Base-by-base conservation (phyloP, 139 green algal species). In the Chlamydomonas urium region DNA sequence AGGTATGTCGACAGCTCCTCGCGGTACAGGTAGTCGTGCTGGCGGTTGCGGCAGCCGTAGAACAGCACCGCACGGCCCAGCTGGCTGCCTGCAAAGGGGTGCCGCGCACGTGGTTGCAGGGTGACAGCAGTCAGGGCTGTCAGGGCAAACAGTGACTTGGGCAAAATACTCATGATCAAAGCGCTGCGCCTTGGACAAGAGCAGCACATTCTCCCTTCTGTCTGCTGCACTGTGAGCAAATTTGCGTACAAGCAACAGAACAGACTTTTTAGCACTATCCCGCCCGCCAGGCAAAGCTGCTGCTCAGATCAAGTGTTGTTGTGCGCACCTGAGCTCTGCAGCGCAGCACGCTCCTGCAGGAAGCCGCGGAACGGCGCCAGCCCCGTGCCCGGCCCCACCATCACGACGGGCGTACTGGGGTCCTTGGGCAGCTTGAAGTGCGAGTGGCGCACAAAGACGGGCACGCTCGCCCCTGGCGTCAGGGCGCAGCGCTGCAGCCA, bases 361-460 rank as follows among this genome's bases (percentile, higher is more conserved):
- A 99, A 99, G 26, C 92, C 95, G 4, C 95, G 77, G 86, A 99
- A 99, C 32, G 95, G 95, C 0, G 95, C 95, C 29, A 98, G 81
- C 1, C 95, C 95, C 0, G 95, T 99, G 75, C 95, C 95, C 0
- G 95, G 95, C 2, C 95, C 95, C 4, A 99, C 81, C 95, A 99
- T 98, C 26, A 99, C 75, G 26, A 99, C 61, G 0, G 95, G 94
- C 45, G 72, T 70, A 2, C 26, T 26, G 1, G 79, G 63, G 70
- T 93, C 74, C 19, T 57, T 4, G 0, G 95, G 95, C 69, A 98
- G 86, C 73, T 87, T 88, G 85, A 99, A 99, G 53, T 83, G 82
- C 34, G 88, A 96, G 50, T 65, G 80, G 47, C 95, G 85, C 37
- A 99, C 72, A 65, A 95, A 97, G 5, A 94, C 66, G 8, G 50